Percentiles rank a stretch among this genome's conserved stretches.
phyloP scores from a whole-genome alignment of 1,284 basidiomycete genomes.

The Bjerkandera adusta region DNA sequence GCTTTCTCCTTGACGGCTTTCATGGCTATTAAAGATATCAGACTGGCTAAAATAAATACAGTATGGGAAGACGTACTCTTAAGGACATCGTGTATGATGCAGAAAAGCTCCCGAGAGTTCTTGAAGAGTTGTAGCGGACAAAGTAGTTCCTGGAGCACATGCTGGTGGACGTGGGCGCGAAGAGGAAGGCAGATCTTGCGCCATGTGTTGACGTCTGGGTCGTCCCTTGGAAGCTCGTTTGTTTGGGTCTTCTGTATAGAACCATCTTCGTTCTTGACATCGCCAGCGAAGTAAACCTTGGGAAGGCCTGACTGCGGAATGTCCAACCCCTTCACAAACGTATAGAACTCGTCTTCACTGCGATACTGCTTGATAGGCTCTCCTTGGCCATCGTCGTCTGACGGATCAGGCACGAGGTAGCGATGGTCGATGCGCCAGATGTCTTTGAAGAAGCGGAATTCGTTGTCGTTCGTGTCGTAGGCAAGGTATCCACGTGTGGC shows the following conservation, averaged over 20 bases:
- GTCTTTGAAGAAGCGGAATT: constrained; percentile 3
- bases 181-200: too few relatives aligned
- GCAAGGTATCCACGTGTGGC: constrained; percentile 6
- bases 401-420: background rate
- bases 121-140: background rate
- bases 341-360: too few relatives aligned
- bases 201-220: too few relatives aligned
- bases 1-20: background rate
- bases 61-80: background rate
- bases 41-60: background rate
- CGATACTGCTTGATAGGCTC: too few relatives aligned
- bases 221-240: background rate
- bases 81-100: background rate
- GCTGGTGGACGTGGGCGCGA: background rate
- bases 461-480: background rate
- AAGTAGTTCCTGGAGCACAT: background rate
- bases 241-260: background rate
- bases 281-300: background rate
- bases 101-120: background rate
- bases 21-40: constrained; percentile 3
- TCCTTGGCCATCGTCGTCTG: too few relatives aligned
- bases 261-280: background rate
- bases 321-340: too few relatives aligned
- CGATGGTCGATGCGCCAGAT: background rate
- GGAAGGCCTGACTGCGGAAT: background rate